Conservation (phyloP, 2,329 filamentous ascomycete genomes). For the Hirsutella rhossiliensis region DNA sequence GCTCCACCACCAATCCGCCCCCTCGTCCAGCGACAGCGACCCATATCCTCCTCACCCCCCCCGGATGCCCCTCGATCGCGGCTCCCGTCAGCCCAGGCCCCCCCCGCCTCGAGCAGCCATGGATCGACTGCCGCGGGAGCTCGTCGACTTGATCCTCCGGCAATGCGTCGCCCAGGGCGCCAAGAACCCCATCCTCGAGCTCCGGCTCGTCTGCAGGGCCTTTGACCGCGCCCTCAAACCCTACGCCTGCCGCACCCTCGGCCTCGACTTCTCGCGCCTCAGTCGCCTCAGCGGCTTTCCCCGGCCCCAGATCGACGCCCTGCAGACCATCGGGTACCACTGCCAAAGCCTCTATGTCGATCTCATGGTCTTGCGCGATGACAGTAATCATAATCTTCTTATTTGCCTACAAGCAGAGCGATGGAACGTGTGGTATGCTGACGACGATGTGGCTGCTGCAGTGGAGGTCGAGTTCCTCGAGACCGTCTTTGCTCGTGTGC, state of each 20-base stretch:
- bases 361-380: constrained; percentile 39
- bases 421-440: constrained; percentile 1
- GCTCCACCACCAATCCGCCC: no score
- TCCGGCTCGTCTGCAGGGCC: constrained; percentile 36
- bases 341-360: constrained; percentile 39
- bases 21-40: no score
- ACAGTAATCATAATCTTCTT: constrained; percentile 19
- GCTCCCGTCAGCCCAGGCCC: no score
- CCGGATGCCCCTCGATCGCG: no score
- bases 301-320: constrained; percentile 24
- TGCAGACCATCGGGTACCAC: constrained; percentile 33
- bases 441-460: constrained; percentile 12
- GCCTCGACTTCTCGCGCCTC: constrained; percentile 37
- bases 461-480: constrained; percentile 37
- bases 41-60: no score
- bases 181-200: constrained; percentile 31
- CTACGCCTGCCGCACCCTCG: constrained; percentile 32
- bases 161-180: constrained; percentile 26
- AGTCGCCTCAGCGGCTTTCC: constrained; percentile 19
- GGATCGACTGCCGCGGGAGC: constrained; percentile 35
- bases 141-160: constrained; percentile 32
- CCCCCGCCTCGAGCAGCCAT: constrained; percentile 14
- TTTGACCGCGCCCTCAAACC: constrained; percentile 36
- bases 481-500: constrained; percentile 31
- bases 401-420: background rate